Percentiles rank a stretch among this genome's conserved stretches.
Evolutionary conservation across 2,329 filamentous ascomycete species (phyloP).

Genomic region (Fusarium austroafricanum): DNA sequence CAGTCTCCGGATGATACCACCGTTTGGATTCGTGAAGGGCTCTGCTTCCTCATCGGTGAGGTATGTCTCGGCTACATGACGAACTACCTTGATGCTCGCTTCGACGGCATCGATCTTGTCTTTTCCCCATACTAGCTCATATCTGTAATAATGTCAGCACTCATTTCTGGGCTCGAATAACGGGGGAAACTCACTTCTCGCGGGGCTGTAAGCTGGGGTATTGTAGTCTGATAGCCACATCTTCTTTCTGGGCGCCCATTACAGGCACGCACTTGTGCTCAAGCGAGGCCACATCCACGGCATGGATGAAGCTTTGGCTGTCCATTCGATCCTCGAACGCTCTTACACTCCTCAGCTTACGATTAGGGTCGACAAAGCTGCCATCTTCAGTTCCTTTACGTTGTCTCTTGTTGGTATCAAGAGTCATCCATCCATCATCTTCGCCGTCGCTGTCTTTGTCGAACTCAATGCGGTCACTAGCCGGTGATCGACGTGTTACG

Average conservation of each 20-base stretch:
- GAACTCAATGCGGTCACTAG: slow-evolving; percentile 61
- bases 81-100: slow-evolving; percentile 77
- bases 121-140: slow-evolving; percentile 78
- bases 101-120: slow-evolving; percentile 82
- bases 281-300: slow-evolving; percentile 65
- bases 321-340: slow-evolving; percentile 59
- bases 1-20: slow-evolving; percentile 80
- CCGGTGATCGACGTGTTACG: slow-evolving; percentile 56
- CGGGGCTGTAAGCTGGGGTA: slow-evolving; percentile 81
- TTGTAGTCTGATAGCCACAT: slow-evolving; percentile 76
- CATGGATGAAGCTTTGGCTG: slow-evolving; percentile 66
- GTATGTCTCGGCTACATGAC: slow-evolving; percentile 79
- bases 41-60: slow-evolving; percentile 76
- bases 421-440: slow-evolving; percentile 64
- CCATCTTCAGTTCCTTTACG: slow-evolving; percentile 57
- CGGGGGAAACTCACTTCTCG: slow-evolving; percentile 67
- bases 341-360: slow-evolving; percentile 58
- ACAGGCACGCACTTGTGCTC: slow-evolving; percentile 63
- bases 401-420: slow-evolving; percentile 62
- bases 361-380: slow-evolving; percentile 59
- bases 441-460: slow-evolving; percentile 64
- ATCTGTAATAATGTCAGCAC: slow-evolving; percentile 47
- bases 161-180: background rate
- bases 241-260: slow-evolving; percentile 61
- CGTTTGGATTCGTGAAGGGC: slow-evolving; percentile 76